Base-by-base conservation (phyloP, 2,329 filamentous ascomycete genomes). In the Neopestalotiopsis sp. region DNA sequence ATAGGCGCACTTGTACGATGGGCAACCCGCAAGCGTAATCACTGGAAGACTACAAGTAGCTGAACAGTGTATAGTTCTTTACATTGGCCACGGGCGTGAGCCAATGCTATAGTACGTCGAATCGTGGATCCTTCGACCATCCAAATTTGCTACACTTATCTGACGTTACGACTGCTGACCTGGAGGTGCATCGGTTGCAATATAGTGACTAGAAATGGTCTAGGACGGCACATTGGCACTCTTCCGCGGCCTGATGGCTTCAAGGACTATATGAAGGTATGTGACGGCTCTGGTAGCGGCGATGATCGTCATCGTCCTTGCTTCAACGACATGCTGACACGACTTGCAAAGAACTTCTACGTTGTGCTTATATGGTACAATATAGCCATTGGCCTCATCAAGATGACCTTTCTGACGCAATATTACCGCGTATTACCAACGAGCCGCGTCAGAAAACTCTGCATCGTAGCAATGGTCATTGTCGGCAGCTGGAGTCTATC, bases 281-380 rank as follows among this genome's bases (percentile, higher is more conserved):
- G 49, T 38, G n/a, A 20, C 32, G 20, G 6, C 34, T 10, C 34
- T 38, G 6, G 2, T 38, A 7, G 34, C 10, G 4, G 34, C 10
- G 34, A 38, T 38, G 10, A 7, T 38, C 10, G 6, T 10, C 10
- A 38, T 38, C 10, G 34, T 38, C 6, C 17, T 28, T 17, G 49
- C 3, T 17, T 28, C 20, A 4, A 57, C 14, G 49, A 24, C n/a
- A 4, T 28, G 10, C 12, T 61, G 10, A 12, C 7, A 59, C 30
- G 13, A 24, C 2, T 24, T 13, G 63, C 34, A 38, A 38, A 81
- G 80, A 73, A 75, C 4, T 83, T 83, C 71, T 83, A 78, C 69
- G 69, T 80, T 40, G 80, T 77, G 3, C 80, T 83, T 10, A 74
- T 78, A 20, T 72, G 82, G 9, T 83, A 83, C 69, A 81, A 81